A percentile compares a stretch with the other conserved stretches of the same genome.
These are phyloP conservation scores for Aureobasidium subglaciale DNA, from an alignment of 2,329 filamentous ascomycete species.

Conservation along the genomic window DNA sequence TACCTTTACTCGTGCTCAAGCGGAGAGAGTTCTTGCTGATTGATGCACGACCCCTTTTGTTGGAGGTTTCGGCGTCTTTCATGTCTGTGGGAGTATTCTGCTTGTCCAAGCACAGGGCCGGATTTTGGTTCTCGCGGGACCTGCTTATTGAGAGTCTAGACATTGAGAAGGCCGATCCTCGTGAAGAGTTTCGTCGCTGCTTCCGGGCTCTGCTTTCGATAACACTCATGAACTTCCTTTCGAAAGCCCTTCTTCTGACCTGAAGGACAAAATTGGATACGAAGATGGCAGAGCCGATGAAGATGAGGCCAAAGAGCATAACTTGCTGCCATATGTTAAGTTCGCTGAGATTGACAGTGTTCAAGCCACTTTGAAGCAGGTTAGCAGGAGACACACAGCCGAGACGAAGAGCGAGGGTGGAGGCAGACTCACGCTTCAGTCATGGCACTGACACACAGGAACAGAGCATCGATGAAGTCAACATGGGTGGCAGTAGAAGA, in stretches of 20 bases:
- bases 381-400: not conserved
- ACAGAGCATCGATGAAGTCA: constrained; percentile 58
- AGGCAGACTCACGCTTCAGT: constrained; percentile 45
- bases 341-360: constrained; percentile 57
- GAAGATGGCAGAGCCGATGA: constrained; percentile 60
- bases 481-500: constrained; percentile 47
- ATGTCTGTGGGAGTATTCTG: not conserved
- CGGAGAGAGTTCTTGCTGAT: not conserved
- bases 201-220: constrained; percentile 28
- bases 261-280: constrained; percentile 59
- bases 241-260: constrained; percentile 55
- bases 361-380: constrained; percentile 45
- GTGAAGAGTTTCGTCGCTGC: constrained; percentile 9
- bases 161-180: not conserved
- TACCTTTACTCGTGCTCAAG: not conserved
- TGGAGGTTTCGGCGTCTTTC: not conserved
- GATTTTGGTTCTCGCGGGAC: not conserved
- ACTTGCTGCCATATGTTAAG: constrained; percentile 63
- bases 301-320: constrained; percentile 57
- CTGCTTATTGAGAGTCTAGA: not conserved
- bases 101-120: not conserved
- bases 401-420: not conserved
- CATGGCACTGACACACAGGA: constrained; percentile 59
- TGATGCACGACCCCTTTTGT: not conserved
- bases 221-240: constrained; percentile 52